Evolutionary conservation across 176 grass and related monocot genomes (phyloP).

Genomic region (Carex kokanica): DNA sequence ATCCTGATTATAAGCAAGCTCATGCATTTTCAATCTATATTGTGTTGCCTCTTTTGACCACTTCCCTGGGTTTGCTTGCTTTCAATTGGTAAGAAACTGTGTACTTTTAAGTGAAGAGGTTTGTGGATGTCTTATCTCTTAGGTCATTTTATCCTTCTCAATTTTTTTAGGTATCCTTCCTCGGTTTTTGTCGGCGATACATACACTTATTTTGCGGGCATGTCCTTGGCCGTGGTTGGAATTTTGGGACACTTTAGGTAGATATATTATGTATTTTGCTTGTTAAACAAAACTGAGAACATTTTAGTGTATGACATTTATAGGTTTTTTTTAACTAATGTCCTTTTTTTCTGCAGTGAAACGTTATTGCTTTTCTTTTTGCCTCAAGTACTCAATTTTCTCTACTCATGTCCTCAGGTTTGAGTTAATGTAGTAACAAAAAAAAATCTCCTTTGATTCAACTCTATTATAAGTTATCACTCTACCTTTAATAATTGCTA

Average conservation of each 20-base stretch:
- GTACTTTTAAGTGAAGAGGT: not conserved
- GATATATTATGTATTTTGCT: conserved; percentile 15
- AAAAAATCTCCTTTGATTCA: not conserved
- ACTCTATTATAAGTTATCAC: conserved; percentile 4
- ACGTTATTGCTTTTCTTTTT: conserved; percentile 96
- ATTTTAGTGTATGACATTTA: not conserved
- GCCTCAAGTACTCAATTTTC: conserved; percentile 97
- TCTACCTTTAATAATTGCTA: conserved; percentile 11
- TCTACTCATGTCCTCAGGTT: conserved; percentile 93
- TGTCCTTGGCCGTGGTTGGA: conserved; percentile 87
- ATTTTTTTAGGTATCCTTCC: conserved; percentile 78
- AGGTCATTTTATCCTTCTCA: not conserved
- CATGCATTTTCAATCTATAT: conserved; percentile 99
- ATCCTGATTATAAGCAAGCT: conserved; percentile 79
- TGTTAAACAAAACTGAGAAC: conserved; percentile 24
- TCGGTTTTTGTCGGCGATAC: conserved; percentile 99
- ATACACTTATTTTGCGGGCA: conserved; percentile 99
- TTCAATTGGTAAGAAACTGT: conserved; percentile 79
- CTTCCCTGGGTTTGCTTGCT: conserved; percentile 78
- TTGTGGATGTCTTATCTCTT: conserved; percentile 17
- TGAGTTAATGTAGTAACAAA: conserved; percentile 11
- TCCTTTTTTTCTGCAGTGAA: conserved; percentile 62
- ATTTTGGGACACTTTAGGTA: conserved; percentile 99
- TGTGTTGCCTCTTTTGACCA: conserved; percentile 76
- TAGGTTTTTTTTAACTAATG: conserved; percentile 26